Percentiles rank a stretch among this genome's conserved stretches.
phyloP scores from a whole-genome alignment of 2,329 filamentous ascomycete species.

The Cyphellophora europaea region DNA sequence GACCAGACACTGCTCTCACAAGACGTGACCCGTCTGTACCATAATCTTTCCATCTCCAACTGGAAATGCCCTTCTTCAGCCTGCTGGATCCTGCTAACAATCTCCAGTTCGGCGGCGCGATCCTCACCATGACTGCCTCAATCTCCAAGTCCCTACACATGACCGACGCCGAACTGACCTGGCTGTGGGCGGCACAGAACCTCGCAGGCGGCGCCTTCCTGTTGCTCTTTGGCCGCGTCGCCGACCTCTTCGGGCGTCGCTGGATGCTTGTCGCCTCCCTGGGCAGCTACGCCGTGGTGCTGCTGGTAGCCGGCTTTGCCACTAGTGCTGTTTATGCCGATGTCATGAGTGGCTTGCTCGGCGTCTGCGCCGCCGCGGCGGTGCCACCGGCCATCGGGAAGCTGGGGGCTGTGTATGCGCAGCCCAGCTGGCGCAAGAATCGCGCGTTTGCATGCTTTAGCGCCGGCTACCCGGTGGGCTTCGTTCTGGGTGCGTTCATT shows the following conservation, averaged over 20 bases:
- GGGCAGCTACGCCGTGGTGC: slow-evolving; percentile 48
- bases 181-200: slow-evolving; percentile 55
- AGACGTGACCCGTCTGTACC: too few relatives aligned
- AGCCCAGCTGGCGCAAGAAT: slow-evolving; percentile 54
- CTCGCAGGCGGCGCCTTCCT: slow-evolving; percentile 56
- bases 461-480: slow-evolving; percentile 49
- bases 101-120: slow-evolving; percentile 50
- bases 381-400: slow-evolving; percentile 57
- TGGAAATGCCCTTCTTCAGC: too few relatives aligned
- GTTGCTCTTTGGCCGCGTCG: slow-evolving; percentile 56
- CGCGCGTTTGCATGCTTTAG: slow-evolving; percentile 55
- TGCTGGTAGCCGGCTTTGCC: slow-evolving; percentile 51
- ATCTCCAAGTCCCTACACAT: slow-evolving; percentile 52
- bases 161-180: slow-evolving; percentile 57
- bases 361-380: slow-evolving; percentile 54
- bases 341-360: slow-evolving; percentile 54
- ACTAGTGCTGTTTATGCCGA: slow-evolving; percentile 50
- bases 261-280: slow-evolving; percentile 51
- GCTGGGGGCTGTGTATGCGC: slow-evolving; percentile 54
- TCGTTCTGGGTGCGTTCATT: slow-evolving; percentile 49
- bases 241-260: slow-evolving; percentile 58
- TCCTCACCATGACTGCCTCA: slow-evolving; percentile 53
- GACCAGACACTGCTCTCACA: too few relatives aligned
- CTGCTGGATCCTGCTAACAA: too few relatives aligned
- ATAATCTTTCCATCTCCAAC: too few relatives aligned